phyloP scores from a whole-genome alignment of 306 rosid genomes.

The Styphnolobium japonicum region DNA sequence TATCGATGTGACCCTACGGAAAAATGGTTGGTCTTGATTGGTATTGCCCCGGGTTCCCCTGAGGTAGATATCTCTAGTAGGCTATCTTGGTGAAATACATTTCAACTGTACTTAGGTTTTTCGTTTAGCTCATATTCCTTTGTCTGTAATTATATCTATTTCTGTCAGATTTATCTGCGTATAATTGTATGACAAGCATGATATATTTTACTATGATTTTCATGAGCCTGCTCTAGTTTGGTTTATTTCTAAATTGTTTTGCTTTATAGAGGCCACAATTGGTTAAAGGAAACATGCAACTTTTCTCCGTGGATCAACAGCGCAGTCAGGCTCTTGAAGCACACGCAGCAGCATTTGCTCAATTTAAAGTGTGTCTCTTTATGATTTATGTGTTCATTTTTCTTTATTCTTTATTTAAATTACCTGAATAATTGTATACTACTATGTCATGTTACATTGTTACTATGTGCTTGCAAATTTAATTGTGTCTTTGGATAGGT shows the following conservation, averaged over 20 bases:
- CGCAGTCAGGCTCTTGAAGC: slow-evolving; percentile 99
- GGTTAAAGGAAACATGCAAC: slow-evolving; percentile 99
- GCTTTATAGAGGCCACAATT: slow-evolving; percentile 78
- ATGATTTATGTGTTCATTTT: not conserved
- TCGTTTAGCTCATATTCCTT: not conserved
- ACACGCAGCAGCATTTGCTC: slow-evolving; percentile 97
- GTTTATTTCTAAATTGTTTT: slow-evolving; percentile 20
- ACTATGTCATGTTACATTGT: not conserved
- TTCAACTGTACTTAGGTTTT: not conserved
- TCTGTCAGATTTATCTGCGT: not conserved
- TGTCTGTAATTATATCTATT: not conserved
- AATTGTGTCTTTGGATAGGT: slow-evolving; percentile 49
- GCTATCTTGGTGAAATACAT: slow-evolving; percentile 5
- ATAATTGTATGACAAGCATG: not conserved
- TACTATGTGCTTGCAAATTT: slow-evolving; percentile 8
- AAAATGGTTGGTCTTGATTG: slow-evolving; percentile 98
- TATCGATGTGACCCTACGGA: slow-evolving; percentile 97
- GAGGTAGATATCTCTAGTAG: slow-evolving; percentile 64
- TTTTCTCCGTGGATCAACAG: slow-evolving; percentile 95
- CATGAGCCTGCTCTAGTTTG: not conserved
- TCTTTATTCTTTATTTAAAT: not conserved
- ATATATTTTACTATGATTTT: slow-evolving; percentile 7
- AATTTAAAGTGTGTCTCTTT: slow-evolving; percentile 62
- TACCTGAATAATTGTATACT: slow-evolving; percentile 16
- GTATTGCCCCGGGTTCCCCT: slow-evolving; percentile 98